Evolutionary conservation across 192 early-diverging fungal species (phyloP), one percentile per base, ranked within the genome.

Genomic region (Linnemannia hyalina): DNA sequence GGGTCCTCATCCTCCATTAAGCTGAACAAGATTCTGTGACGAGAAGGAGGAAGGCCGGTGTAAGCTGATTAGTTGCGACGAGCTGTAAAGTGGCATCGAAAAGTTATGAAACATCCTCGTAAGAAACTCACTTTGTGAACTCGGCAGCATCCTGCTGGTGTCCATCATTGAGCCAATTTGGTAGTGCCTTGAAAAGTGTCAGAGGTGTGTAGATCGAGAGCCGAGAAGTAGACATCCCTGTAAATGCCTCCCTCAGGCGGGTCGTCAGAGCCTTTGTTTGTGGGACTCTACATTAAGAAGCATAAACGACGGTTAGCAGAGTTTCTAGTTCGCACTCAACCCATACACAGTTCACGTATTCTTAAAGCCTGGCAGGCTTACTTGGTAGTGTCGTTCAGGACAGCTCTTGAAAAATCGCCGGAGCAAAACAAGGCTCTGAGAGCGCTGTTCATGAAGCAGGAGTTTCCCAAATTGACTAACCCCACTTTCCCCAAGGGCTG

Each of bases 371-470:
- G 16, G 4, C 0, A 52, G 49, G 13, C 71, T 22, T 80, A 85
- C 83, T 54, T 76, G 10, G n/a, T 15, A 6, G 75, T 77, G 35
- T 75, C 78, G 36, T 44, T 65, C 46, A 85, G 26, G 23, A 85
- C 46, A 0, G 78, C 74, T 26, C 55, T 55, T 35, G 73, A 77
- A 57, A 85, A 85, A 29, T 85, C 78, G 13, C 42, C 10, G 1
- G 83, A 80, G 44, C 83, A 85, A n/a, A 79, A 85, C 5, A 85
- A 46, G 32, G 91, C 95, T 88, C 93, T 95, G 32, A 97, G 78
- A 0, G 95, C 95, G 29, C 93, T 93, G 83, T 97, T 97, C 91
- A 97, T 93, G 81, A 97, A 97, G 86, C 97, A 97, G 6, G 95
- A 96, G 84, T 97, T 97, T 38, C 97, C 96, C 77, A 95, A 82